Conservation (phyloP, 2,329 filamentous ascomycete species). For the Fusarium burgessii region DNA sequence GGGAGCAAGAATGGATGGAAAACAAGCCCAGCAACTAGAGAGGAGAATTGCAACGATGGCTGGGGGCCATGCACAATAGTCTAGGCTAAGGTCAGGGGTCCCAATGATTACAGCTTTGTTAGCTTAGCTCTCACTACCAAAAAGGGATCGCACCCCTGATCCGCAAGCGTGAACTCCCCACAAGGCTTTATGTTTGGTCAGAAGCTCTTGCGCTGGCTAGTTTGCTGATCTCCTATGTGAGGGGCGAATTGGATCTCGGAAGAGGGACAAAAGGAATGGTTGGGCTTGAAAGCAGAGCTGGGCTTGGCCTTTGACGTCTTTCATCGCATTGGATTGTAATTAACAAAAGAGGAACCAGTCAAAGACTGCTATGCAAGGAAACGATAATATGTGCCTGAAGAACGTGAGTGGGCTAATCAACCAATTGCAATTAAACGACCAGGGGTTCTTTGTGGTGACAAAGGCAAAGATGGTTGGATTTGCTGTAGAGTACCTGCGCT, state of each 20-base stretch:
- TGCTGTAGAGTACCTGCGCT: constrained; percentile 35
- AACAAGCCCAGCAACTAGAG: constrained; percentile 18
- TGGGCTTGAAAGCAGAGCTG: constrained; percentile 18
- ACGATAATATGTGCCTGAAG: constrained; percentile 29
- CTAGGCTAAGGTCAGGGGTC: constrained; percentile 35
- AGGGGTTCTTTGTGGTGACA: constrained; percentile 33
- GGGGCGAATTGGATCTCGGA: constrained; percentile 5
- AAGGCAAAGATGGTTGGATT: constrained; percentile 19
- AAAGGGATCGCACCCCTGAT: constrained; percentile 31
- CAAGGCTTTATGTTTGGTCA: constrained; percentile 16
- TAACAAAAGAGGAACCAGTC: constrained; percentile 10
- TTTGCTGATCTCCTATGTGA: constrained; percentile 18
- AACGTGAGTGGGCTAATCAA: constrained; percentile 7
- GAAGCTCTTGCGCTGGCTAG: neutral
- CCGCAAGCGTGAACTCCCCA: constrained; percentile 29
- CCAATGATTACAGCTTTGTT: constrained; percentile 14
- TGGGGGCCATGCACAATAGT: constrained; percentile 38
- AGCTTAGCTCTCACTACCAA: neutral
- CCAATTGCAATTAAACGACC: constrained; percentile 25
- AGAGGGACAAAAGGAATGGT: constrained; percentile 22
- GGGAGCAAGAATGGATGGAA: constrained; percentile 29
- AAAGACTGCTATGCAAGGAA: constrained; percentile 10
- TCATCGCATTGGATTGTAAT: constrained; percentile 10
- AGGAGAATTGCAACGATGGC: constrained; percentile 35
- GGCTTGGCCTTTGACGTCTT: constrained; percentile 2